Conservation (phyloP, 2,329 filamentous ascomycete genomes). For the Pyrenophora seminiperda region DNA sequence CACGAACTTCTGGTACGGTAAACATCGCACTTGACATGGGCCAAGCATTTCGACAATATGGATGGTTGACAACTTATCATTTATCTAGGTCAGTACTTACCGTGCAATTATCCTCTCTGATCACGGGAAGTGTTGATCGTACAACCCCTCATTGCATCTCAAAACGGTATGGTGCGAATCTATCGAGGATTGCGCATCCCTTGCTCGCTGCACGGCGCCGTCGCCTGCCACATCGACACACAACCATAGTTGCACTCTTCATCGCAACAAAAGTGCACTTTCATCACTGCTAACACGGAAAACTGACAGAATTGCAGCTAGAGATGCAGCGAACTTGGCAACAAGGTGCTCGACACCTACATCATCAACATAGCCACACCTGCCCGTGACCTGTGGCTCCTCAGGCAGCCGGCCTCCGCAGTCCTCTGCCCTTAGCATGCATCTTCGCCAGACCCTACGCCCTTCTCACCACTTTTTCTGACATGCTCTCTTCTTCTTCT, state of each 20-base stretch:
- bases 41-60: background rate
- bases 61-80: too few relatives aligned
- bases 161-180: conserved; percentile 29
- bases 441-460: conserved; percentile 16
- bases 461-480: conserved; percentile 20
- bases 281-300: conserved; percentile 33
- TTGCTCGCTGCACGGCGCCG: conserved; percentile 31
- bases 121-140: conserved; percentile 19
- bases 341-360: conserved; percentile 22
- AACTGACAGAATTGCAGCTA: conserved; percentile 28
- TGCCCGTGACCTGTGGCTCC: conserved; percentile 27
- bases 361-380: conserved; percentile 37
- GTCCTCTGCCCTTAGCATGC: conserved; percentile 20
- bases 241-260: conserved; percentile 27
- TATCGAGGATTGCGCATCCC: conserved; percentile 29
- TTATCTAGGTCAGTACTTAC: too few relatives aligned
- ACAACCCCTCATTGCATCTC: conserved; percentile 14
- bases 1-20: background rate
- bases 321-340: conserved; percentile 26
- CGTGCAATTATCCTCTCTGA: background rate
- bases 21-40: background rate
- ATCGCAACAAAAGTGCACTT: conserved; percentile 22
- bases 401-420: conserved; percentile 33
- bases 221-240: conserved; percentile 27
- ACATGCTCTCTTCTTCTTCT: conserved; percentile 9